These are phyloP conservation scores for Botrytis hyacinthi DNA, from an alignment of 2,329 filamentous ascomycete genomes.

Conservation along the genomic window DNA sequence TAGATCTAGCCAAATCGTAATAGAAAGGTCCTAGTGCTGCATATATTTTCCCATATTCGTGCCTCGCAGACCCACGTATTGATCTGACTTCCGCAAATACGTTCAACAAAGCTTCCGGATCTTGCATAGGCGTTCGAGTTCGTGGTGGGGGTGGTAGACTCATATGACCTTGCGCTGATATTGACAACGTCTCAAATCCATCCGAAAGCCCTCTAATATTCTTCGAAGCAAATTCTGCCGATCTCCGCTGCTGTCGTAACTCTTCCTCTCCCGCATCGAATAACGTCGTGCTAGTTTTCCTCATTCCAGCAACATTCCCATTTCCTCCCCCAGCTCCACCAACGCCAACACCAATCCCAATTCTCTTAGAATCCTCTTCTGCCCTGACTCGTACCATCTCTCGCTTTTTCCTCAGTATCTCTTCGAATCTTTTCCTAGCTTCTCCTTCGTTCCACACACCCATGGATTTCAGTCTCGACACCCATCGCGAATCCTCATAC, in stretches of 20 bases:
- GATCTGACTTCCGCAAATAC: conserved; percentile 72
- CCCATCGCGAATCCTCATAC: conserved; percentile 96
- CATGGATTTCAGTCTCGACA: conserved; percentile 80
- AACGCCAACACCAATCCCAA: conserved; percentile 37
- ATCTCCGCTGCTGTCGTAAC: conserved; percentile 51
- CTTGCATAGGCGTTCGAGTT: conserved; percentile 46
- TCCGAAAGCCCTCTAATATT: conserved; percentile 50
- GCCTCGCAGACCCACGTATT: conserved; percentile 76
- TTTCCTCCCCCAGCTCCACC: conserved; percentile 24
- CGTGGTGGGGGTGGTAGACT: conserved; percentile 34
- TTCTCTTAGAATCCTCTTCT: conserved; percentile 39
- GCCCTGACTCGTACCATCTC: conserved; percentile 52
- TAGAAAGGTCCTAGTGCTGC: conserved; percentile 88
- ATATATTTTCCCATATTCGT: conserved; percentile 90
- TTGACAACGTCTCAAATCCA: conserved; percentile 76
- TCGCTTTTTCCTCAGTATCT: conserved; percentile 59
- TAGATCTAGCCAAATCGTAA: conserved; percentile 70
- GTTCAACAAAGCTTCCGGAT: conserved; percentile 63
- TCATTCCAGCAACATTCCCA: conserved; percentile 22
- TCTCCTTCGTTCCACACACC: conserved; percentile 89
- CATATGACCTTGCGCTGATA: conserved; percentile 45
- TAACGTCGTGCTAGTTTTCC: conserved; percentile 55
- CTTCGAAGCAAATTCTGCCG: conserved; percentile 34
- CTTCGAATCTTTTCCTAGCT: conserved; percentile 77
- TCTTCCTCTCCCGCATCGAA: conserved; percentile 74